Base-by-base conservation (phyloP, 805 yeast species). In the Saccharomycopsis schoenii region DNA sequence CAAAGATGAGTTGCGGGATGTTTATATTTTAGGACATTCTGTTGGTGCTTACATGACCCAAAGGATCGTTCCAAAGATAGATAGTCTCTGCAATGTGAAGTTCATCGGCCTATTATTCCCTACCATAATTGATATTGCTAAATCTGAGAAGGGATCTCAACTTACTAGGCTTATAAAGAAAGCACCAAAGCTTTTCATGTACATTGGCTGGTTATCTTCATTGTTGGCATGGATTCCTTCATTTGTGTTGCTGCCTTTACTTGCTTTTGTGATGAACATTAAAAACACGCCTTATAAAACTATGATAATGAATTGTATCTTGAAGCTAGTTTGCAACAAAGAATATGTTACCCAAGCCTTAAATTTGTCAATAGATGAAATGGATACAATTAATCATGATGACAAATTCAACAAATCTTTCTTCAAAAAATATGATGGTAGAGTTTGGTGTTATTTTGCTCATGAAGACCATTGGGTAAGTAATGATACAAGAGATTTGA, bases 41-140 rank as follows among this genome's bases (percentile, higher is more conserved):
- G 81, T 87, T 14, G 96, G 96, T 1, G 77, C 84, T 5, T 88
- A 80, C 75, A 73, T 88, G 54, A 69, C 76, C 2, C 91, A 87
- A 69, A 70, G 86, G 55, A 74, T 83, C 1, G 74, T 81, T 6
- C 14, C 47, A 29, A 41, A 40, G 14, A 37, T 15, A 40, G 21
- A 56, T 9, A 4, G 21, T 39, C 17, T 37, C 19, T 34, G 24
- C 34, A 58, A 50, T 11, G 43, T 82, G 39, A 71, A 69, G 58
- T 77, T 82, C 60, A 75, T 80, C 21, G 89, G 90, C 0, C 73
- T 87, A 58, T 73, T 87, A 19, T 85, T 88, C 59, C 96, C 96
- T 1, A 86, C 94, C 0, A 75, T 88, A 21, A 75, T 77, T 25
- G 85, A 86, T 65, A 83, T 88, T 39, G 82, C 83, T 56, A 66